Evolutionary conservation across 768 basidiomycete genomes (phyloP), one percentile per base, ranked within the genome.

Genomic region (Sarcodon sp.): DNA sequence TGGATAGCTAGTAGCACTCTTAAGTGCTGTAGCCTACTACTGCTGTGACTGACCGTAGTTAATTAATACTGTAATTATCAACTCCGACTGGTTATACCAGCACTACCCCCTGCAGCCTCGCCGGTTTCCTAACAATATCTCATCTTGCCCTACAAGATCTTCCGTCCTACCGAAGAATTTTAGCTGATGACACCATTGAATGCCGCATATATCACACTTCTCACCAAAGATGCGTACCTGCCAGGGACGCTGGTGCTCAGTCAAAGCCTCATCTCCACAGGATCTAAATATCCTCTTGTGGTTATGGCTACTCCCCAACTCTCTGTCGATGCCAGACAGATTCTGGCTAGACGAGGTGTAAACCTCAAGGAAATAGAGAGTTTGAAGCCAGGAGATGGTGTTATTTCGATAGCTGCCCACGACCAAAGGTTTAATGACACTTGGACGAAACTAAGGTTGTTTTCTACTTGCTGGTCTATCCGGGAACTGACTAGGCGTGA

Each of bases 151-250:
- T 5, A 13, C 13, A 38, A 18, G 37, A 4, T 38, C 37, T 2
- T 18, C 37, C 37, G 37, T 38, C 2, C 37, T 13, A 13, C 18
- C 5, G 12, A 38, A 27, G 4, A 27, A 13, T 16, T 41, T 15
- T 15, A 13, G 39, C 39, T 16, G 39, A 41, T 15, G 39, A 41
- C 15, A 41, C 21, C 4, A 27, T 27, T 27, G 21, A 70, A 67
- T 37, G 70, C 65, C 46, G 87, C 82, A 11, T 96, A 79, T 68
- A 80, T 75, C 32, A 89, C 88, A 12, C 68, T 94, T 48, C 69
- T 93, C 56, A 91, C 91, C 36, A 79, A 77, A 53, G 61, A 66
- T 12, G 63, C 61, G 43, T 83, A 83, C 59, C 64, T 83, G 27
- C 64, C 72, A 49, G 80, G 78, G 8, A 64, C 76, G 32, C 63